Evolutionary conservation across 345 rosid species (phyloP), one percentile per base, ranked within the genome.

Genomic region (Brassica rapa): DNA sequence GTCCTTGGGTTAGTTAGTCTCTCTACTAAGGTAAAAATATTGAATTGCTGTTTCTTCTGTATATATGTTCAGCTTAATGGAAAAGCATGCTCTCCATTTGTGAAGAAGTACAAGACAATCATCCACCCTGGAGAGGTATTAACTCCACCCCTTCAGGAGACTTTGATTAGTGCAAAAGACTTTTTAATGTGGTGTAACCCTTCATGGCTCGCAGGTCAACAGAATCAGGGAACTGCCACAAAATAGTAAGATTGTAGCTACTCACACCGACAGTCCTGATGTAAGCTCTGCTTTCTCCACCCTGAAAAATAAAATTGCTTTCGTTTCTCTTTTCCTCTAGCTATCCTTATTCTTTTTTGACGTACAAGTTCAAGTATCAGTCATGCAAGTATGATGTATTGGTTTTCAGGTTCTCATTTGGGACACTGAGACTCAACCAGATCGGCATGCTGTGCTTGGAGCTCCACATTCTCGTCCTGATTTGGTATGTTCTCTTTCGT

Each of bases 111-210:
- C 89, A 94, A 92, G 87, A 92, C 97, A 67, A 91, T 94, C 77
- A 87, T 94, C 78, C 98, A 92, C 82, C 98, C 98, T 73, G 97
- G 98, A 74, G 97, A 94, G 97, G 98, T 94, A 80, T 80, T 80
- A 12, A 30, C 65, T 71, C 8, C 61, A 62, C 43, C n/a, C 49
- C 43, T 29, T 1, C 27, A 3, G 43, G 62, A 51, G 62, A 66
- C 5, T 62, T 51, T 51, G 19, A 49, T 62, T 35, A 15, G 15
- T 32, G 24, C 9, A 68, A 30, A 67, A 76, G 3, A 25, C 14
- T 25, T 7, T 53, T 15, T 63, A 65, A 24, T 56, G 51, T 62
- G 49, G 10, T 43, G 51, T 30, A 30, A 56, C 32, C 39, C 8
- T 53, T 64, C 59, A 35, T 55, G 64, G 33, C 37, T 75, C 81